Base-by-base conservation (phyloP, 352 stramenopile species). In the Phytophthora lateralis region DNA sequence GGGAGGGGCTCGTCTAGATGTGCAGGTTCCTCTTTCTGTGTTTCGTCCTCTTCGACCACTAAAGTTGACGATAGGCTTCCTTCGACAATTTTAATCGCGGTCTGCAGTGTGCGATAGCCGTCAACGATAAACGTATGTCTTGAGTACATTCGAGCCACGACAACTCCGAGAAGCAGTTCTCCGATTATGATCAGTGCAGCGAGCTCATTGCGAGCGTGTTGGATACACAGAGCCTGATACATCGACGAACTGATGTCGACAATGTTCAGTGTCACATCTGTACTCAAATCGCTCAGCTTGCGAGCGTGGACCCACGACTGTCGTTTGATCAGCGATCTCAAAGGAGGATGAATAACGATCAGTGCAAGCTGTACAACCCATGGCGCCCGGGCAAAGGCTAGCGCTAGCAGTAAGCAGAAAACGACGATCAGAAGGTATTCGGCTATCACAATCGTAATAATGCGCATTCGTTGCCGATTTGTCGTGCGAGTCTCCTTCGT, bases 181-280 rank as follows among this genome's bases (percentile, higher is more conserved):
- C 30, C 47, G 9, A 73, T 10, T 2, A 76, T 21, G 17, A 80
- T 48, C n/a, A 78, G 18, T 14, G 43, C 49, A 14, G 50, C 44
- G 0, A 77, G 8, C 26, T 27, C 51, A 1, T 63, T 48, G 8
- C 45, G 38, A 29, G 57, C 39, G 27, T 57, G 62, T 49, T 70
- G 66, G 2, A 79, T 45, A 27, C 66, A 79, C 18, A 73, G 29
- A 9, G 70, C 58, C 29, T 77, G 73, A 43, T 71, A 72, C 41
- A 79, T 51, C 11, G 60, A 54, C 8, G 48, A 61, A 15, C 69
- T 68, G 20, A 80, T 70, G 52, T 80, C 71, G 9, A 78, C 59
- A 9, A 80, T 55, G 56, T 67, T 79, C 5, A 83, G 62, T n/a
- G 69, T 77, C n/a, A 83, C 69, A 30, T 80, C 71, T 11, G 75